phyloP scores from a whole-genome alignment of 345 rosid species.

The Eutrema yunnanense region DNA sequence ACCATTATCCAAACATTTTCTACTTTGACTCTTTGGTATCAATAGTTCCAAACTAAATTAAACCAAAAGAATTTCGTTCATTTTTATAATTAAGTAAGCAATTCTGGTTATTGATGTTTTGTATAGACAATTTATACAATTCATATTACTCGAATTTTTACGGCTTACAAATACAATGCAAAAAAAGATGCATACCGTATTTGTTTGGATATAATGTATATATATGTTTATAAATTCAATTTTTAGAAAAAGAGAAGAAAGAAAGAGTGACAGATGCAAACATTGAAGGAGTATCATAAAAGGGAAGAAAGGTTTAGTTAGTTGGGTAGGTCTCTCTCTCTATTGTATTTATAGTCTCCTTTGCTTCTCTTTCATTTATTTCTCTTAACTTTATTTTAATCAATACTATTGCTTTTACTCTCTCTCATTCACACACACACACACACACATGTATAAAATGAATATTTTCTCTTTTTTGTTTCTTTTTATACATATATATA shows the following conservation, averaged over 20 bases:
- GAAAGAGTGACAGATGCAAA: slow-evolving; percentile 63
- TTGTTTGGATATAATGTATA: background rate
- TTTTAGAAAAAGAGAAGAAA: slow-evolving; percentile 7
- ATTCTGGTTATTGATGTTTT: background rate
- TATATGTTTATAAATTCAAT: too few species aligned
- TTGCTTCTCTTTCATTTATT: slow-evolving; percentile 11
- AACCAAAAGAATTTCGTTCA: background rate
- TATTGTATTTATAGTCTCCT: slow-evolving; percentile 47
- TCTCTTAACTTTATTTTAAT: slow-evolving; percentile 27
- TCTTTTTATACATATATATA: too few species aligned
- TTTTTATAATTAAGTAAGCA: background rate
- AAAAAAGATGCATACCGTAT: background rate
- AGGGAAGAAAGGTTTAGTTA: slow-evolving; percentile 41
- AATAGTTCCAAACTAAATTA: background rate
- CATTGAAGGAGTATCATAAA: slow-evolving; percentile 87
- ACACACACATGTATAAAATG: slow-evolving; percentile 39
- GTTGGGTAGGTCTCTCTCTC: slow-evolving; percentile 79
- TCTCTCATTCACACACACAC: background rate
- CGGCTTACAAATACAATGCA: background rate
- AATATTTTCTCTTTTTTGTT: slow-evolving; percentile 8
- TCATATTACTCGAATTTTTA: background rate
- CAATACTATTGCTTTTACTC: slow-evolving; percentile 4
- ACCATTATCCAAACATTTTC: background rate
- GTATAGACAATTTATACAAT: background rate
- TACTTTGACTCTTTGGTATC: background rate